Base-by-base conservation (phyloP, 371 early-diverging fungal genomes). In the Mucor irregularis region DNA sequence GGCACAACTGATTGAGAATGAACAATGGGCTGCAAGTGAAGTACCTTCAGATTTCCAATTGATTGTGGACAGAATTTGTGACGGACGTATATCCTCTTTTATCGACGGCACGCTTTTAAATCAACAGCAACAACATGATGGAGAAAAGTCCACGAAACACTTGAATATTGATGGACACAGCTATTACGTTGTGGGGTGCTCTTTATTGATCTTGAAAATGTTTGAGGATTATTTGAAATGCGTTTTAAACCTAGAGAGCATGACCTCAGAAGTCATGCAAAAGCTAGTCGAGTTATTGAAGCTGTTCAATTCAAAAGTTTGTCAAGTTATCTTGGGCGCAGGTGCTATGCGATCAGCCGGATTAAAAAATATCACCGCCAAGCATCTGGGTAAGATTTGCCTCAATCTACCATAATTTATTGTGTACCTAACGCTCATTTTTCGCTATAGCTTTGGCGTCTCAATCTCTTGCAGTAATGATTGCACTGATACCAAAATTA, bases 341-440 rank as follows among this genome's bases (percentile, higher is more conserved):
- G 97, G 97, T 1, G 97, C 97, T 0, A 90, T 94, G 85, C 83
- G 86, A 24, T 95, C 96, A 6, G 97, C 96, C 5, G 97, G 97
- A 4, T 71, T 97, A 30, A 94, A 94, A 58, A 94, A 91, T 60
- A 97, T 97, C 26, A 90, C 95, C 2, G 97, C 97, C 8, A 92
- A 95, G 56, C 97, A 97, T 62, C 74, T 97, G 33, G 87, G 90
- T 88, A 77, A 49, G 53, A 22, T 11, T 1, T 6, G 13, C 17
- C 14, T 8, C 5, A 39, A 4, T 9, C 16, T 19, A 14, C 17
- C 7, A 19, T 9, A 39, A 17, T 21, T 21, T 6, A 5, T 21
- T 39, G 8, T 5, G 19, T 19, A 19, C 5, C n/a, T 39, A 39
- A 39, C 1, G 21, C n/a, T 37, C 9, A 14, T 21, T 24, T 11